A percentile compares a stretch with the other conserved stretches of the same genome.
Conservation (phyloP, 129 eudicot species). For the Chrysanthemum makinoi region DNA sequence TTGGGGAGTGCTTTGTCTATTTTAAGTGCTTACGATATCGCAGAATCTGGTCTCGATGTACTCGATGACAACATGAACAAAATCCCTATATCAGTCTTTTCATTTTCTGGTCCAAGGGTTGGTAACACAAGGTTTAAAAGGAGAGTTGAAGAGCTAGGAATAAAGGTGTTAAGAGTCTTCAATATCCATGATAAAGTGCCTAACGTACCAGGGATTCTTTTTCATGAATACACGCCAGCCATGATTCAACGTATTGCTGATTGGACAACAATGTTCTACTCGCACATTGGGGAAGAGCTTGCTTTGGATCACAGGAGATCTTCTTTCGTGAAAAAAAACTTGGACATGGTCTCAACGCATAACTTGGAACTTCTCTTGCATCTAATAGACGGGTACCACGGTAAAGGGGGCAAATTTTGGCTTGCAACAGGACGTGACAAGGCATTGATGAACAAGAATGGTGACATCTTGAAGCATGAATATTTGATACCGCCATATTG, state of each 20-base stretch:
- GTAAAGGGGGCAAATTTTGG: slow-evolving; percentile 32
- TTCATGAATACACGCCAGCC: slow-evolving; percentile 38
- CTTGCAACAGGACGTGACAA: slow-evolving; percentile 42
- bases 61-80: slow-evolving; percentile 22
- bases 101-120: slow-evolving; percentile 62
- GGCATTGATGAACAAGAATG: slow-evolving; percentile 46
- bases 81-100: slow-evolving; percentile 42
- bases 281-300: slow-evolving; percentile 57
- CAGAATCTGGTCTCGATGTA: slow-evolving; percentile 37
- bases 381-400: slow-evolving; percentile 65
- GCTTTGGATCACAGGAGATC: slow-evolving; percentile 53
- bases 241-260: slow-evolving; percentile 23
- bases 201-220: slow-evolving; percentile 37
- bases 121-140: slow-evolving; percentile 48
- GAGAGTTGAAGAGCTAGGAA: slow-evolving; percentile 43
- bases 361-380: slow-evolving; percentile 68
- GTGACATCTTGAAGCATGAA: slow-evolving; percentile 42
- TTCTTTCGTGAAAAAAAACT: slow-evolving; percentile 40
- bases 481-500: slow-evolving; percentile 48
- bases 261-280: slow-evolving; percentile 43
- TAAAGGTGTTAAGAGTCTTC: slow-evolving; percentile 52
- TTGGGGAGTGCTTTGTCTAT: slow-evolving; percentile 53
- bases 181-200: slow-evolving; percentile 56
- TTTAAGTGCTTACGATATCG: slow-evolving; percentile 53
- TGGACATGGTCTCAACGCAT: slow-evolving; percentile 35